A percentile compares a stretch with the other conserved stretches of the same genome.
Evolutionary conservation across 1,139 yeast genomes (phyloP).

Genomic region (Magnusiomyces tetraspermus): DNA sequence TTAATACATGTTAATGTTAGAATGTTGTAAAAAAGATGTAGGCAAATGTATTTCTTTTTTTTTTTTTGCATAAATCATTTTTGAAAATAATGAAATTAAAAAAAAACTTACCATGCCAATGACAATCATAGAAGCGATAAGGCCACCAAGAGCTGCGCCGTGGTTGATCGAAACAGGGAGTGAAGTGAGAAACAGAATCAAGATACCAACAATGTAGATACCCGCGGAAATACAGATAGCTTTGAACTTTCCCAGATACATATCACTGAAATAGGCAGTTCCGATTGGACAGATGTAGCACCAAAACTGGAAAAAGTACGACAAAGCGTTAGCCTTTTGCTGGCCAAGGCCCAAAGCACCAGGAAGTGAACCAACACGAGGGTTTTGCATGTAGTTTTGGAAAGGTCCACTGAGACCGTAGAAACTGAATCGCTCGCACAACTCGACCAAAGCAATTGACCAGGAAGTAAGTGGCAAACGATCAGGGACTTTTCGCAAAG

Average conservation of each 20-base stretch:
- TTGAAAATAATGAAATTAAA: no score
- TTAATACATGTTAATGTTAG: no score
- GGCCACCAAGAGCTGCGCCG: slow-evolving; percentile 44
- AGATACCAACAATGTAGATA: slow-evolving; percentile 53
- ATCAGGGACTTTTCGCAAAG: slow-evolving; percentile 39
- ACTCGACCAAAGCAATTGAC: slow-evolving; percentile 69
- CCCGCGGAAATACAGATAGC: slow-evolving; percentile 56
- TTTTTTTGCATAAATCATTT: no score
- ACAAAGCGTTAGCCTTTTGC: slow-evolving; percentile 50
- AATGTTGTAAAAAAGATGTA: no score
- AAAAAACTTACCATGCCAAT: no score
- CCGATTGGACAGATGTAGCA: slow-evolving; percentile 72
- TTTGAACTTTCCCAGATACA: slow-evolving; percentile 61
- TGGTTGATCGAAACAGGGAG: slow-evolving; percentile 50
- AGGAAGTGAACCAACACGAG: slow-evolving; percentile 31
- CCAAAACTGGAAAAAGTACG: slow-evolving; percentile 69
- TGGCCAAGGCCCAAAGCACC: slow-evolving; percentile 59
- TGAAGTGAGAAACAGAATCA: slow-evolving; percentile 59
- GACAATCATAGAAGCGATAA: slow-evolving; percentile 49
- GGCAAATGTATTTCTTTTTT: no score
- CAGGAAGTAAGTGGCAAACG: slow-evolving; percentile 45
- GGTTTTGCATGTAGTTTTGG: slow-evolving; percentile 63
- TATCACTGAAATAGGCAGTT: slow-evolving; percentile 71
- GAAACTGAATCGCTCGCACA: slow-evolving; percentile 77
- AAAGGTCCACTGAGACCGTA: slow-evolving; percentile 71